These are phyloP conservation scores for Chaetomidium leptoderma DNA, from an alignment of 495 filamentous ascomycete genomes.

Conservation along the genomic window DNA sequence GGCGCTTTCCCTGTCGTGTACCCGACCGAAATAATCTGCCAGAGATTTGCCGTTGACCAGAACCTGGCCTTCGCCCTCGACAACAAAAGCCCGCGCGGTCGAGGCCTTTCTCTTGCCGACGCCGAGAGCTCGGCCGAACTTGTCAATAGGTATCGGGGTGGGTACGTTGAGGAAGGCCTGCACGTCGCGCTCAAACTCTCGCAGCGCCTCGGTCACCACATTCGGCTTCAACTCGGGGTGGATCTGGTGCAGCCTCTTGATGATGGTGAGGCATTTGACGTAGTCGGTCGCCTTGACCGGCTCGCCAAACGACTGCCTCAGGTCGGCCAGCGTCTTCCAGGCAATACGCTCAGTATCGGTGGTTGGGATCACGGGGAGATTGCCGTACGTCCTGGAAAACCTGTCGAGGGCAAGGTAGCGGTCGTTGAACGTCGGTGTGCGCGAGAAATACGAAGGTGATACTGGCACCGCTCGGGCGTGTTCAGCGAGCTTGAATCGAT, in stretches of 20 bases:
- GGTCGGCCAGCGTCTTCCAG: slow-evolving; percentile 78
- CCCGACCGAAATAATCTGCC: slow-evolving; percentile 69
- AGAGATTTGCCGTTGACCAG: slow-evolving; percentile 83
- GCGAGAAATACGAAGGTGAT: slow-evolving; percentile 92
- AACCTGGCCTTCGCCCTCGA: slow-evolving; percentile 88
- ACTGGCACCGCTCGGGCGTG: slow-evolving; percentile 70
- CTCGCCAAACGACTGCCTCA: slow-evolving; percentile 70
- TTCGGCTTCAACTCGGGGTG: slow-evolving; percentile 70
- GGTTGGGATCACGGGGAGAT: slow-evolving; percentile 62
- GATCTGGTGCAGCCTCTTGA: slow-evolving; percentile 80
- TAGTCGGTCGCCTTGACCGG: slow-evolving; percentile 74
- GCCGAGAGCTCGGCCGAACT: slow-evolving; percentile 68
- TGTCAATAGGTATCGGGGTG: slow-evolving; percentile 58
- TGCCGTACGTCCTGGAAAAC: slow-evolving; percentile 63
- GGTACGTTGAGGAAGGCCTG: slow-evolving; percentile 62
- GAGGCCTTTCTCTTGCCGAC: slow-evolving; percentile 82
- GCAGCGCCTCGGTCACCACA: slow-evolving; percentile 60
- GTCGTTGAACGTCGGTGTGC: slow-evolving; percentile 79
- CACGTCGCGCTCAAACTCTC: slow-evolving; percentile 66
- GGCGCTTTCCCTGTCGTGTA: slow-evolving; percentile 93
- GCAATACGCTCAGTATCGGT: slow-evolving; percentile 68
- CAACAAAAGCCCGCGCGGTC: slow-evolving; percentile 74
- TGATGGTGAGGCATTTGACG: slow-evolving; percentile 64
- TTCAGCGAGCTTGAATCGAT: slow-evolving; percentile 5
- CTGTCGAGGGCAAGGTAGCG: slow-evolving; percentile 67